Percentiles rank a stretch among this genome's conserved stretches.
Conservation (phyloP, 306 rosid genomes). For the Begonia peltatifolia region DNA sequence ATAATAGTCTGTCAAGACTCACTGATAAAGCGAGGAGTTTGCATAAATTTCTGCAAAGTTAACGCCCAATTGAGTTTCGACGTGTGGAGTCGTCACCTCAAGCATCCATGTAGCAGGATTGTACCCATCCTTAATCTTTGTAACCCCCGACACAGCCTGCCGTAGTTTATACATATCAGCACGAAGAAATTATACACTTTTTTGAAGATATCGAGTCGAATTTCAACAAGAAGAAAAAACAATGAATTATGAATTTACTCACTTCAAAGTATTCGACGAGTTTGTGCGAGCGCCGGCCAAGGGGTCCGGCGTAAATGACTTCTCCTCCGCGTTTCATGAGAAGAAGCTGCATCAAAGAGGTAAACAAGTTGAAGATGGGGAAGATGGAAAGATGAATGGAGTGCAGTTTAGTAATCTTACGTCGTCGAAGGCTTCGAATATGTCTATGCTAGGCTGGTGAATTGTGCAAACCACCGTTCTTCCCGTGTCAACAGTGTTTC, state of each 20-base stretch:
- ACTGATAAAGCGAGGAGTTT: constrained; percentile 24
- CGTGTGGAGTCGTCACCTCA: constrained; percentile 24
- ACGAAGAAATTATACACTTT: neutral
- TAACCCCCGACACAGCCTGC: constrained; percentile 21
- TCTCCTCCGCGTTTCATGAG: constrained; percentile 33
- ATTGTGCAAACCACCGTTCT: constrained; percentile 36
- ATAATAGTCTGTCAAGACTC: constrained; percentile 1
- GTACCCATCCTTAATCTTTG: constrained; percentile 34
- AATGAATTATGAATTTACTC: neutral
- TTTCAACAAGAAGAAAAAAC: neutral
- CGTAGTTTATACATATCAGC: neutral
- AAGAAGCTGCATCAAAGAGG: constrained; percentile 12
- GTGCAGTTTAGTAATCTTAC: constrained; percentile 2
- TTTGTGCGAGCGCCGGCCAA: constrained; percentile 18
- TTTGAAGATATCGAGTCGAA: no score
- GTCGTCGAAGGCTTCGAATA: constrained; percentile 36
- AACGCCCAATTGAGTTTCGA: constrained; percentile 25
- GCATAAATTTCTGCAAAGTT: constrained; percentile 24
- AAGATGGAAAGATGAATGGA: neutral
- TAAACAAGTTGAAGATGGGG: neutral
- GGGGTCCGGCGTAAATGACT: constrained; percentile 23
- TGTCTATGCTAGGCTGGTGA: constrained; percentile 37
- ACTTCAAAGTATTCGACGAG: constrained; percentile 29
- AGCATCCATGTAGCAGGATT: constrained; percentile 52
- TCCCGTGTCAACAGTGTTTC: constrained; percentile 35